A percentile compares a stretch with the other conserved stretches of the same genome.
Conservation (phyloP, 169 alveolate genomes). For the Eimeria zaria region DNA sequence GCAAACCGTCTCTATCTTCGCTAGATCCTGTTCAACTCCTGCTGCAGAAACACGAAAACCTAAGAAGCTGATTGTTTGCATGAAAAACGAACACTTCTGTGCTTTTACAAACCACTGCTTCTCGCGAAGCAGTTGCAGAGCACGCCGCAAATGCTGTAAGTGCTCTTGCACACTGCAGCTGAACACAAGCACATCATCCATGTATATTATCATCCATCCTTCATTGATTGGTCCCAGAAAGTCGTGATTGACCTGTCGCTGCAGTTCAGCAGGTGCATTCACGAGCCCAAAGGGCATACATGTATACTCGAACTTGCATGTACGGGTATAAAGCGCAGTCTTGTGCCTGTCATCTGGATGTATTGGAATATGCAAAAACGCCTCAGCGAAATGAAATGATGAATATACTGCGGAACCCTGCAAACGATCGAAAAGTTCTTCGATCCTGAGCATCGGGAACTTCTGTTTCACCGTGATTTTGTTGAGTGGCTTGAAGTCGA, state of each 20-base stretch:
- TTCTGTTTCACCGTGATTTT: not conserved
- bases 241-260: not conserved
- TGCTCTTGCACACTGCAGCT: not conserved
- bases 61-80: not conserved
- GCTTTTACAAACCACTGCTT: not conserved
- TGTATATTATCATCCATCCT: not conserved
- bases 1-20: not conserved
- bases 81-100: not conserved
- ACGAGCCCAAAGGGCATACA: not conserved
- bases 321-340: not conserved
- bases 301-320: not conserved
- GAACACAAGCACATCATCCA: not conserved
- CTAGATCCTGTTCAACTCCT: not conserved
- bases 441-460: not conserved
- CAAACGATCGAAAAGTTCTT: not conserved
- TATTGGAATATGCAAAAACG: not conserved
- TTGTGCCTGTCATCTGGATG: not conserved
- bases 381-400: not conserved
- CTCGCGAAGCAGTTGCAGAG: not conserved
- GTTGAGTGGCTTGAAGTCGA: not conserved
- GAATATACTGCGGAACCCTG: not conserved
- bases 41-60: not conserved
- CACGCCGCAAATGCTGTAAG: not conserved
- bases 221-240: not conserved
- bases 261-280: not conserved